phyloP scores from a whole-genome alignment of 2,329 filamentous ascomycete genomes.

The Paracorniculantispora psalliotae region DNA sequence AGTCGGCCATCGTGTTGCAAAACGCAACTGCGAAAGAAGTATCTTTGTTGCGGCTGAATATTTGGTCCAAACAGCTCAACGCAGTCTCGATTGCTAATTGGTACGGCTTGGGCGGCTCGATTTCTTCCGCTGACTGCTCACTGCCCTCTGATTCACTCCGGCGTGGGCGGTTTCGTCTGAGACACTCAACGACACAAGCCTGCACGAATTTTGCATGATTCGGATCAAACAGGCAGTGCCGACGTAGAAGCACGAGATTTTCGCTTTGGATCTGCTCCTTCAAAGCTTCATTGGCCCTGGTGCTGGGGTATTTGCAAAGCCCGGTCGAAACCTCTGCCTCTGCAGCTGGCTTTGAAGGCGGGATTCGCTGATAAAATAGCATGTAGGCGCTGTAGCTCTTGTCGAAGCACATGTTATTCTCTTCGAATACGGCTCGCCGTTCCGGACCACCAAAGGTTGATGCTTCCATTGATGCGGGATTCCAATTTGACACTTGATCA shows the following conservation, averaged over 20 bases:
- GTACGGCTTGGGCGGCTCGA: constrained; percentile 27
- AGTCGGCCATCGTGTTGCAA: constrained; percentile 41
- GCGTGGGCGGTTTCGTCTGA: background rate
- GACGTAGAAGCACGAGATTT: constrained; percentile 68
- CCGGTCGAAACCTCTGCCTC: background rate
- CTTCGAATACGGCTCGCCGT: constrained; percentile 43
- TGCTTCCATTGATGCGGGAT: constrained; percentile 65
- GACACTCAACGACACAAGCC: constrained; percentile 44
- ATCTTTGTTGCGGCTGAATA: constrained; percentile 68
- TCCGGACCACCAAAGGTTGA: constrained; percentile 76
- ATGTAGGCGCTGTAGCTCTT: constrained; percentile 91
- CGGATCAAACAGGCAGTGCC: constrained; percentile 75
- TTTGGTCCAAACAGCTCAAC: constrained; percentile 67
- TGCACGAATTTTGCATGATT: constrained; percentile 64
- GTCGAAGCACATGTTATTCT: constrained; percentile 46
- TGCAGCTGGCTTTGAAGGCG: constrained; percentile 45
- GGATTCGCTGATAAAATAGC: constrained; percentile 88
- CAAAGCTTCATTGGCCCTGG: constrained; percentile 32
- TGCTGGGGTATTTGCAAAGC: constrained; percentile 9
- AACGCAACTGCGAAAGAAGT: constrained; percentile 56
- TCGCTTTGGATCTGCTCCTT: constrained; percentile 61
- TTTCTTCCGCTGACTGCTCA: background rate
- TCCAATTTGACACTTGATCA: constrained; percentile 71
- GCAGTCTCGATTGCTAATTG: constrained; percentile 49
- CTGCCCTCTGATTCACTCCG: background rate